phyloP scores from a whole-genome alignment of 495 filamentous ascomycete species.

The Penicillium mononematosum region DNA sequence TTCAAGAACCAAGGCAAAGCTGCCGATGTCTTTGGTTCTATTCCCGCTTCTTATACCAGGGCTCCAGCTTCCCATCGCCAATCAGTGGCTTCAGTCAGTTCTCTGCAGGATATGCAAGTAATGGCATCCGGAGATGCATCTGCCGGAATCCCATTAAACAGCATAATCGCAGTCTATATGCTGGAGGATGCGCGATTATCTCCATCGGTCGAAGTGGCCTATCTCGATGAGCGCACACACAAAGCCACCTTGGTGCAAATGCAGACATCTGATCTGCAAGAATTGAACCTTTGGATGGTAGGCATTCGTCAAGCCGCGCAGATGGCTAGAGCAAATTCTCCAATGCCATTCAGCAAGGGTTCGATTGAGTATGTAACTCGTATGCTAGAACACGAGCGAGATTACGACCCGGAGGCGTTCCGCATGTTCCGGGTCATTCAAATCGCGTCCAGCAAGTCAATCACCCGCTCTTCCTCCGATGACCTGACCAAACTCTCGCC shows the following conservation, averaged over 20 bases:
- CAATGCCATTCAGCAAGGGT: slow-evolving; percentile 56
- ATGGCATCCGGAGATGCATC: slow-evolving; percentile 48
- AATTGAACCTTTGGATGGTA: slow-evolving; percentile 72
- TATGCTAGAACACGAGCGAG: slow-evolving; percentile 64
- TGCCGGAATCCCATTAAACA: slow-evolving; percentile 62
- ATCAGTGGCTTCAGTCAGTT: slow-evolving; percentile 59
- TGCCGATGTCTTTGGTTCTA: slow-evolving; percentile 60
- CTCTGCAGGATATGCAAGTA: slow-evolving; percentile 60
- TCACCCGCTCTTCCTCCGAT: slow-evolving; percentile 67
- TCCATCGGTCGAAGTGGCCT: slow-evolving; percentile 75
- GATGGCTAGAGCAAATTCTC: slow-evolving; percentile 51
- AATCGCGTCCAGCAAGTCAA: slow-evolving; percentile 58
- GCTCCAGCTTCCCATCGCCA: slow-evolving; percentile 45
- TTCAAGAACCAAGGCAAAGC: slow-evolving; percentile 75
- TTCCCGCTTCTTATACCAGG: slow-evolving; percentile 45
- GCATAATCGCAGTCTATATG: slow-evolving; percentile 74
- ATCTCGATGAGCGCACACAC: slow-evolving; percentile 69
- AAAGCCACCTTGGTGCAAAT: slow-evolving; percentile 61
- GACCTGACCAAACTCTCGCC: slow-evolving; percentile 71
- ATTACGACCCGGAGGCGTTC: slow-evolving; percentile 68
- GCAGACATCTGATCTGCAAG: slow-evolving; percentile 69
- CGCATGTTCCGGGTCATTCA: slow-evolving; percentile 84
- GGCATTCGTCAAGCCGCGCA: slow-evolving; percentile 63
- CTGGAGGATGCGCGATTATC: slow-evolving; percentile 77
- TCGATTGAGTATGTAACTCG: slow-evolving; percentile 63